Conservation (phyloP, 2,329 filamentous ascomycete genomes). For the Emydomyces testavorans region DNA sequence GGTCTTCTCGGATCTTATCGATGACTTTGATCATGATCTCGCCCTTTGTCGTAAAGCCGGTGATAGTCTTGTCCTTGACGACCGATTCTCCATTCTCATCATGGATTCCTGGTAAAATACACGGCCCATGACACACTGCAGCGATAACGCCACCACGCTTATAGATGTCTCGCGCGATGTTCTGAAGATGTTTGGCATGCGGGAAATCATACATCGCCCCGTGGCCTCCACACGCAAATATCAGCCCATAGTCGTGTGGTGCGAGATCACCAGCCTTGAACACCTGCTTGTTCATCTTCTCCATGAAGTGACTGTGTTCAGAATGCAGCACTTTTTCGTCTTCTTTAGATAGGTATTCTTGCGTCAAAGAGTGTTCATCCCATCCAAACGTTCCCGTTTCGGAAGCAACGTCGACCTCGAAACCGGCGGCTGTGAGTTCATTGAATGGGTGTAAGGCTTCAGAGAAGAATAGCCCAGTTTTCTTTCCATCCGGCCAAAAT, state of each 20-base stretch:
- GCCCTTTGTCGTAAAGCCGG: conserved; percentile 32
- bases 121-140: conserved; percentile 33
- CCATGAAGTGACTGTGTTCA: conserved; percentile 32
- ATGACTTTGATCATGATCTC: conserved; percentile 28
- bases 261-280: conserved; percentile 18
- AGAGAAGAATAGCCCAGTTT: conserved; percentile 19
- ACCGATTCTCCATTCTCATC: conserved; percentile 25
- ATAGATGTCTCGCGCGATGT: conserved; percentile 34
- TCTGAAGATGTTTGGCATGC: conserved; percentile 32
- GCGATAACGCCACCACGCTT: conserved; percentile 33
- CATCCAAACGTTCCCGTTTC: conserved; percentile 35
- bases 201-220: conserved; percentile 40
- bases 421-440: conserved; percentile 28
- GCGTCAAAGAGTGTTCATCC: conserved; percentile 34
- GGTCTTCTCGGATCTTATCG: conserved; percentile 22
- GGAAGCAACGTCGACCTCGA: conserved; percentile 38
- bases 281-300: conserved; percentile 33
- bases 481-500: conserved; percentile 21
- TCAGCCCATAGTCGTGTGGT: conserved; percentile 17
- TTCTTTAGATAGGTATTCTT: conserved; percentile 30
- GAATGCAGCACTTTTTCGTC: conserved; percentile 33
- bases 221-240: conserved; percentile 23
- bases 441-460: conserved; percentile 17
- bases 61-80: conserved; percentile 30
- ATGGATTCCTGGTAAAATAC: conserved; percentile 28